Conservation (phyloP, 345 rosid species). For the Pistacia integerrima region DNA sequence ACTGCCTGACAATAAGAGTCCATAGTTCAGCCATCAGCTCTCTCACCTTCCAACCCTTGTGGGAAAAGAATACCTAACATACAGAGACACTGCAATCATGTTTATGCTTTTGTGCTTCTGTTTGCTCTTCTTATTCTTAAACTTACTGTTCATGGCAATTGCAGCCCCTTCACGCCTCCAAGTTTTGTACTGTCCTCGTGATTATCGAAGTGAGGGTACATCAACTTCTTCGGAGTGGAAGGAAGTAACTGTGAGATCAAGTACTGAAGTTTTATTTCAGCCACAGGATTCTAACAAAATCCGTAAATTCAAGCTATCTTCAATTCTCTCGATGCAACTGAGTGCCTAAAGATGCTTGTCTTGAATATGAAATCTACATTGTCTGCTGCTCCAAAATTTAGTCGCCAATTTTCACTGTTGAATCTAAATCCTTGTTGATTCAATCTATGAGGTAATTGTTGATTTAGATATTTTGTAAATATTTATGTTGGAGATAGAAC, state of each 20-base stretch:
- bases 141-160: constrained; percentile 8
- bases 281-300: constrained; percentile 57
- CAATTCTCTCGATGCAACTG: constrained; percentile 64
- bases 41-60: background rate
- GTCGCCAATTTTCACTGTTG: background rate
- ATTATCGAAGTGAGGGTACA: constrained; percentile 79
- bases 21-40: background rate
- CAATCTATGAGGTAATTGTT: background rate
- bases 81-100: background rate
- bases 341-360: constrained; percentile 49
- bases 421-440: background rate
- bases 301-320: constrained; percentile 74
- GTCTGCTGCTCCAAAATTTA: too few relatives aligned
- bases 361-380: background rate
- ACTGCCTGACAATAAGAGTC: background rate
- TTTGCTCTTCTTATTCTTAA: background rate
- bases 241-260: constrained; percentile 76
- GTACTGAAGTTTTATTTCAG: constrained; percentile 77
- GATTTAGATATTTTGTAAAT: constrained; percentile 6
- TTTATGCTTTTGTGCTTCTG: background rate
- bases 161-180: constrained; percentile 83
- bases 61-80: background rate
- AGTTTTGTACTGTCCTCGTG: constrained; percentile 72
- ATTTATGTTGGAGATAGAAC: background rate
- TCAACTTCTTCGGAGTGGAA: constrained; percentile 72